Percentiles rank a stretch among this genome's conserved stretches.
phyloP scores from a whole-genome alignment of 768 basidiomycete species.

The Fibroporia radiculosa region DNA sequence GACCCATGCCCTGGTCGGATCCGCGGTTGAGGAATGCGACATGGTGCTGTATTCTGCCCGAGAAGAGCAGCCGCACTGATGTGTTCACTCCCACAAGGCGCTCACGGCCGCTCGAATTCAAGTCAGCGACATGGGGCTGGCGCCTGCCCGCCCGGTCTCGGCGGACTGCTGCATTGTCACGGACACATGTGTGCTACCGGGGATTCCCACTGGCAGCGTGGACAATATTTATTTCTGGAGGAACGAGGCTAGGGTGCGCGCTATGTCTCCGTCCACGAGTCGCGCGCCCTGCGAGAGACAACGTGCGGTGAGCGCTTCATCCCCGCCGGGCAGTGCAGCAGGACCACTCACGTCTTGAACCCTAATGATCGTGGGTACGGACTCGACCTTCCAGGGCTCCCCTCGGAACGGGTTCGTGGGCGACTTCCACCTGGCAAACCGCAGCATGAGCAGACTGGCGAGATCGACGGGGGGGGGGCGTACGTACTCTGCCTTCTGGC shows the following conservation, averaged over 20 bases:
- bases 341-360: slow-evolving; percentile 41
- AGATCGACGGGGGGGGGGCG: too few species aligned
- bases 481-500: slow-evolving; percentile 54
- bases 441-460: slow-evolving; percentile 1
- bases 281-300: slow-evolving; percentile 20
- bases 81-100: too few species aligned
- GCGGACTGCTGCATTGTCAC: slow-evolving; percentile 2
- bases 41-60: too few species aligned
- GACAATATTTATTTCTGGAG: not conserved
- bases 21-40: too few species aligned
- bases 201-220: not conserved
- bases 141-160: too few species aligned
- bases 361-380: slow-evolving; percentile 63
- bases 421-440: slow-evolving; percentile 55
- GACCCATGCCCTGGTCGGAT: too few species aligned
- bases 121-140: not conserved
- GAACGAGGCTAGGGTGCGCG: slow-evolving; percentile 11
- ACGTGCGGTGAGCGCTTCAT: not conserved
- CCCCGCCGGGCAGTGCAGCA: not conserved
- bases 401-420: slow-evolving; percentile 50
- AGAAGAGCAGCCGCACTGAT: too few species aligned
- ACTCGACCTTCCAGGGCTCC: slow-evolving; percentile 51
- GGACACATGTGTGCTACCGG: not conserved
- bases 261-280: slow-evolving; percentile 36
- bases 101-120: not conserved